phyloP scores from a whole-genome alignment of 495 filamentous ascomycete species.

The Trichoderma asperelloides region DNA sequence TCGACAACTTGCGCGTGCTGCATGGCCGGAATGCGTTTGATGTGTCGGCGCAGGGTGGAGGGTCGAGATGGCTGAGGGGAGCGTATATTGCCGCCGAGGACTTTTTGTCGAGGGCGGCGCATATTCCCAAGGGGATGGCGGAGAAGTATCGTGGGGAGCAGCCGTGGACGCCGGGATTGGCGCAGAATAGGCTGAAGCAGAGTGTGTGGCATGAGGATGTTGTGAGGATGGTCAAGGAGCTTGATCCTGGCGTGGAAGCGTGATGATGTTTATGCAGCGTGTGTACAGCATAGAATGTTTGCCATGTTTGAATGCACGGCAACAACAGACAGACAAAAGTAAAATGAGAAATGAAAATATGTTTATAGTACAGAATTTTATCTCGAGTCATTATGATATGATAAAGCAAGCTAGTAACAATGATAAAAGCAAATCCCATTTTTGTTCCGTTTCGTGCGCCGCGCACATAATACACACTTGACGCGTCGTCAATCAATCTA shows the following conservation, averaged over 20 bases:
- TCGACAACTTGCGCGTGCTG: conserved; percentile 70
- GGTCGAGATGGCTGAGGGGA: conserved; percentile 73
- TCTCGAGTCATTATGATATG: neutral
- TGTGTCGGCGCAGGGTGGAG: conserved; percentile 29
- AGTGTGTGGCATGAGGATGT: neutral
- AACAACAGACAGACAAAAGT: neutral
- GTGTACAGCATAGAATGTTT: no score
- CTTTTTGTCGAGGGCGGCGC: conserved; percentile 33
- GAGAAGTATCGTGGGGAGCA: neutral
- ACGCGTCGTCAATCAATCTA: neutral
- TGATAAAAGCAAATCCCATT: neutral
- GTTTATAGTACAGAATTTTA: neutral
- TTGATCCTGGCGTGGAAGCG: neutral
- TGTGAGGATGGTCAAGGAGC: neutral
- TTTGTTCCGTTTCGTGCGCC: neutral
- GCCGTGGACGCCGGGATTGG: neutral
- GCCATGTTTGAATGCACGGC: no score
- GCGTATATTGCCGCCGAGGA: conserved; percentile 72
- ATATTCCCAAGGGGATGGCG: conserved; percentile 3
- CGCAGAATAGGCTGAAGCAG: neutral
- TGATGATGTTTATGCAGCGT: neutral
- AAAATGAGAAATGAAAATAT: neutral
- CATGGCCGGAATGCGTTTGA: conserved; percentile 73
- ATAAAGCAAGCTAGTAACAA: neutral
- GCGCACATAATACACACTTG: neutral